Conservation (phyloP, 2,329 filamentous ascomycete genomes). For the Mycosphaerella sp. region DNA sequence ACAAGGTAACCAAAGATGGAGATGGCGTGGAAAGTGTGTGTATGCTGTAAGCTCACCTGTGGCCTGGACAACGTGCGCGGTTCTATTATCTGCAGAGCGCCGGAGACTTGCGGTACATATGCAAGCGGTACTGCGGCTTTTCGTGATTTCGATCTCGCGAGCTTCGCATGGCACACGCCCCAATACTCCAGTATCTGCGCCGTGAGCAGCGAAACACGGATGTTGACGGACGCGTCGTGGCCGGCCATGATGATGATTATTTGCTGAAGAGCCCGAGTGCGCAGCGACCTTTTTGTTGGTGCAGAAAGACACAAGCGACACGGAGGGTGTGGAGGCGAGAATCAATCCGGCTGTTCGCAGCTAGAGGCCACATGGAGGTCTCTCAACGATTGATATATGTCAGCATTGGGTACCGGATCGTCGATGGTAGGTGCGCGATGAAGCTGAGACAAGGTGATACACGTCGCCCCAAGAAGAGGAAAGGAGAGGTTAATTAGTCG, state of each 20-base stretch:
- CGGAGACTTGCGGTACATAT: conserved; percentile 6
- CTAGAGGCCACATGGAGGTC: no score
- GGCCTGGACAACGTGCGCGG: conserved; percentile 1
- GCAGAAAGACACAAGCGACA: background rate
- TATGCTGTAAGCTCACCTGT: background rate
- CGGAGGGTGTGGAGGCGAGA: background rate
- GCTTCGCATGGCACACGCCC: conserved; percentile 9
- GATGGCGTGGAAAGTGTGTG: background rate
- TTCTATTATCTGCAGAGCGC: conserved; percentile 2
- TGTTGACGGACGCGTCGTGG: conserved; percentile 15
- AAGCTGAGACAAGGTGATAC: conserved; percentile 1
- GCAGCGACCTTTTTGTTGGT: background rate
- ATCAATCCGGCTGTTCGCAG: background rate
- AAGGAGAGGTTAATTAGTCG: background rate
- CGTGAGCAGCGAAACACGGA: conserved; percentile 14
- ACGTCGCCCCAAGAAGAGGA: conserved; percentile 1
- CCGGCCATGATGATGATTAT: conserved; percentile 8
- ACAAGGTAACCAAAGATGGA: no score
- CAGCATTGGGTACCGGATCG: conserved; percentile 3
- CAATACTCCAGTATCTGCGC: conserved; percentile 13
- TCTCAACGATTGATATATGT: conserved; percentile 11
- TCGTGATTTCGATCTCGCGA: conserved; percentile 4
- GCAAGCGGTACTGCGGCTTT: conserved; percentile 10
- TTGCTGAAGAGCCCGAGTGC: no score
- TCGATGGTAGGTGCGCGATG: conserved; percentile 8